phyloP scores from a whole-genome alignment of 805 yeast genomes.

The Pichia californica region DNA sequence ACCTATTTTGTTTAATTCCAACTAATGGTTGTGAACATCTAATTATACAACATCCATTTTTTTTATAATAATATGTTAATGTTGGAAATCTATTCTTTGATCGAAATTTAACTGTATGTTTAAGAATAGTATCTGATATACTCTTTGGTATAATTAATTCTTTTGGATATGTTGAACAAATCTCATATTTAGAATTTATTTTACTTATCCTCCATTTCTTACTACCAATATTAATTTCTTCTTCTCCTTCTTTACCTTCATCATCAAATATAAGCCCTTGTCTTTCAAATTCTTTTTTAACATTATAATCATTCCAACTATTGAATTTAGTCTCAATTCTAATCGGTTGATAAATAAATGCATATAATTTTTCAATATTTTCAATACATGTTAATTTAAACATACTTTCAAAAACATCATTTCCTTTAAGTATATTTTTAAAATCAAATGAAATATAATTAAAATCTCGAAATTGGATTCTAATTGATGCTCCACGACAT shows the following conservation, averaged over 20 bases:
- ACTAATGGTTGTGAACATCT: conserved; percentile 91
- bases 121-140: conserved; percentile 74
- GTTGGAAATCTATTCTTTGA: conserved; percentile 84
- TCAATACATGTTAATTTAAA: conserved; percentile 56
- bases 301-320: conserved; percentile 71
- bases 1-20: conserved; percentile 80
- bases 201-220: conserved; percentile 61
- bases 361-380: conserved; percentile 58
- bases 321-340: conserved; percentile 53
- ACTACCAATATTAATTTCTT: not conserved
- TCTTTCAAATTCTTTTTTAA: conserved; percentile 58
- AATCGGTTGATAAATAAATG: conserved; percentile 75
- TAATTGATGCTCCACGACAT: conserved; percentile 43
- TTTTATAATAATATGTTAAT: conserved; percentile 64
- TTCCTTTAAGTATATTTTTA: conserved; percentile 47
- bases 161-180: conserved; percentile 74
- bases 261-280: conserved; percentile 45
- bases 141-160: conserved; percentile 62
- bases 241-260: conserved; percentile 24
- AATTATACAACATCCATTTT: conserved; percentile 71
- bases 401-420: conserved; percentile 68
- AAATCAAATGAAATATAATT: conserved; percentile 77
- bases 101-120: conserved; percentile 78
- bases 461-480: conserved; percentile 79
- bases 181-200: conserved; percentile 56